phyloP scores from a whole-genome alignment of 2,329 filamentous ascomycete species.

The Cercospora sp. region DNA sequence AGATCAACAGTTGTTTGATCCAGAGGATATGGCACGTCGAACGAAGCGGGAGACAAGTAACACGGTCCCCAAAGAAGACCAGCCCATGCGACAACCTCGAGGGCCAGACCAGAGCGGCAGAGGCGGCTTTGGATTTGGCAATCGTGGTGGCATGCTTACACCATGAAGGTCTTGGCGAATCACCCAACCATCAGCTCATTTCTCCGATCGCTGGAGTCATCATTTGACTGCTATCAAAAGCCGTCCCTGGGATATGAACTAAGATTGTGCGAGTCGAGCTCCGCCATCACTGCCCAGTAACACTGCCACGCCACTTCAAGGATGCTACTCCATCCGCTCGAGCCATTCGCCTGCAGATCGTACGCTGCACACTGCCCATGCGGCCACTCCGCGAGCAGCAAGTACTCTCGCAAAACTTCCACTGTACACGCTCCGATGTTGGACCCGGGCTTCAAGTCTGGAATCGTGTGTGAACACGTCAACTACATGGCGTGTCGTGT shows the following conservation, averaged over 20 bases:
- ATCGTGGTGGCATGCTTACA: constrained; percentile 54
- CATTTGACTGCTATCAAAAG: background rate
- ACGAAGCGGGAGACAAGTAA: constrained; percentile 54
- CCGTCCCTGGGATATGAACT: background rate
- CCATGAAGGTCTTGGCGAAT: background rate
- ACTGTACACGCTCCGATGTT: background rate
- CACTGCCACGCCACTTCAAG: background rate
- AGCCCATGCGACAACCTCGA: constrained; percentile 70
- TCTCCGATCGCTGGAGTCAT: background rate
- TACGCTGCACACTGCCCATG: background rate
- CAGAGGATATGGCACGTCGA: constrained; percentile 59
- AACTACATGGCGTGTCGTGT: background rate
- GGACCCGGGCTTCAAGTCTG: background rate
- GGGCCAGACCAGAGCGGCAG: constrained; percentile 76
- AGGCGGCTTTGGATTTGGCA: constrained; percentile 74
- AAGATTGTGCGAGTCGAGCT: background rate
- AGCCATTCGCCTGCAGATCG: background rate
- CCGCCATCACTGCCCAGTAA: background rate
- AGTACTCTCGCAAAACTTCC: background rate
- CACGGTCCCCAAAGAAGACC: constrained; percentile 59
- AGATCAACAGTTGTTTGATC: constrained; percentile 72
- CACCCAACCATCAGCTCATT: background rate
- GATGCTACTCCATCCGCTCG: background rate
- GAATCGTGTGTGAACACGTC: background rate
- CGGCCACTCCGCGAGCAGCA: background rate